Evolutionary conservation across 495 filamentous ascomycete genomes (phyloP).

Genomic region (Neurospora sp.): DNA sequence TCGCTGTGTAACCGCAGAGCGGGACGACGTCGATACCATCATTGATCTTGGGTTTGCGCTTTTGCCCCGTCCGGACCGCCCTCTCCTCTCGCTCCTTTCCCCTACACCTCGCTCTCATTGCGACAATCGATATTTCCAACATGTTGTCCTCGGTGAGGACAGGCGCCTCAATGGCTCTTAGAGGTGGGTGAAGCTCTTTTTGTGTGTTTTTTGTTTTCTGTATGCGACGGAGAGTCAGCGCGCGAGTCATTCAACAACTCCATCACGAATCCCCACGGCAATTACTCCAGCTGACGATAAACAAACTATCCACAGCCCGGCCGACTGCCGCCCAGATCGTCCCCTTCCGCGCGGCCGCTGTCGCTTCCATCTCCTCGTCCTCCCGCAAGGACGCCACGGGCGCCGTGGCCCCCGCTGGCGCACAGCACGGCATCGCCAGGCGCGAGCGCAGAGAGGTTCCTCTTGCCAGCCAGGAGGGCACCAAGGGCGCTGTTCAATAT

Average conservation of each 20-base stretch:
- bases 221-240: not conserved
- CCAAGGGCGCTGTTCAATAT: slow-evolving; percentile 94
- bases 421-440: slow-evolving; percentile 26
- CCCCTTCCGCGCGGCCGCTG: slow-evolving; percentile 47
- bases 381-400: slow-evolving; percentile 45
- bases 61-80: not conserved
- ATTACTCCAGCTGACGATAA: slow-evolving; percentile 6
- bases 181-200: slow-evolving; percentile 43
- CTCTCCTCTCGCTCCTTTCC: not conserved
- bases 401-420: slow-evolving; percentile 28
- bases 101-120: not conserved
- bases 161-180: slow-evolving; percentile 56
- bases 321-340: slow-evolving; percentile 46
- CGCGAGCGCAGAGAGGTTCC: slow-evolving; percentile 60
- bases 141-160: slow-evolving; percentile 59
- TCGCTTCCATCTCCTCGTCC: slow-evolving; percentile 54
- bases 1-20: not conserved
- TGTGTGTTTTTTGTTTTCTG: not conserved
- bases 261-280: not conserved
- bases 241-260: not conserved
- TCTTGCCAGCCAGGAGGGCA: slow-evolving; percentile 82
- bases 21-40: not conserved
- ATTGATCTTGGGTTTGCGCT: not conserved
- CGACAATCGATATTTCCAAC: slow-evolving; percentile 9
- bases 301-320: slow-evolving; percentile 38